These are phyloP conservation scores for Pyrus hybrid DNA, from an alignment of 331 rosid genomes.

Conservation along the genomic window DNA sequence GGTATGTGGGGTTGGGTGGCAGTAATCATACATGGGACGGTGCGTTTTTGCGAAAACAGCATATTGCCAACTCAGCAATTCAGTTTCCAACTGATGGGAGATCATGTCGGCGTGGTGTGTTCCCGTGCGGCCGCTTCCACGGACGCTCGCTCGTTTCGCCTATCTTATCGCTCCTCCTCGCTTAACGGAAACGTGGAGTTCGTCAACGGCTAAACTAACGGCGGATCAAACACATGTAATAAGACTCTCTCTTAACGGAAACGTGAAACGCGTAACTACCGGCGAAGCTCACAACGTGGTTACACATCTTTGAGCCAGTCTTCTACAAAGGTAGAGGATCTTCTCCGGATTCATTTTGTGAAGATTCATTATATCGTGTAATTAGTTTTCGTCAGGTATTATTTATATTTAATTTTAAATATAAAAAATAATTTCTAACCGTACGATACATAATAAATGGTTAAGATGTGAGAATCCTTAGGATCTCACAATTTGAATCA, in stretches of 20 bases:
- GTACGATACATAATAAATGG: too few relatives aligned
- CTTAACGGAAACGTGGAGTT: not conserved
- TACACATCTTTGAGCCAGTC: not conserved
- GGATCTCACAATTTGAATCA: too few relatives aligned
- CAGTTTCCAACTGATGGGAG: slow-evolving; percentile 27
- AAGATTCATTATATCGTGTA: accelerated
- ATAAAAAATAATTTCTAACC: accelerated
- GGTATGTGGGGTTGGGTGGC: slow-evolving; percentile 10
- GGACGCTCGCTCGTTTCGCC: not conserved
- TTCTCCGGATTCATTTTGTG: too few relatives aligned
- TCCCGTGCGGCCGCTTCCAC: slow-evolving; percentile 22
- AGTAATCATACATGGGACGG: slow-evolving; percentile 44
- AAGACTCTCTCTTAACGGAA: too few relatives aligned
- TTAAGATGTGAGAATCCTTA: accelerated
- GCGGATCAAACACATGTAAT: not conserved
- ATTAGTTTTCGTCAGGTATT: accelerated
- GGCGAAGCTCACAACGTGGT: not conserved
- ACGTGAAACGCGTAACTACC: not conserved
- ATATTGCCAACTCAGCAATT: slow-evolving; percentile 36
- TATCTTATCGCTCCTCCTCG: not conserved
- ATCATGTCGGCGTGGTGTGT: slow-evolving; percentile 28
- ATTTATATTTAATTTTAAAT: too few relatives aligned
- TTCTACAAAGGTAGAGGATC: too few relatives aligned
- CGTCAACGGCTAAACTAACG: not conserved
- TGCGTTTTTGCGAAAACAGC: slow-evolving; percentile 15